Conservation (phyloP, 2,329 filamentous ascomycete species). For the Sclerotinia borealis region DNA sequence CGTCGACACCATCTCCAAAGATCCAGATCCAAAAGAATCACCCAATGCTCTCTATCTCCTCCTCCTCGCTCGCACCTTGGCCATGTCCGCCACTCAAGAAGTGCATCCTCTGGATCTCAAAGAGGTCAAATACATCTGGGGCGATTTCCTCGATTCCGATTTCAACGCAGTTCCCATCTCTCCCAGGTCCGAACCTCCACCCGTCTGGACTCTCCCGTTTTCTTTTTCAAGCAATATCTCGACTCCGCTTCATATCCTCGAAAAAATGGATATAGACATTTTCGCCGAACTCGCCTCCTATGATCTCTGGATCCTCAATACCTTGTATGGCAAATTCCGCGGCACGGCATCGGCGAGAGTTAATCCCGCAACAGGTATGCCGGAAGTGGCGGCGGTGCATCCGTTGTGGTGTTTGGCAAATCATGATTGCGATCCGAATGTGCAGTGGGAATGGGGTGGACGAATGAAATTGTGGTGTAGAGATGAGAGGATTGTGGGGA, state of each 20-base stretch:
- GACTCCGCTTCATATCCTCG: constrained; percentile 68
- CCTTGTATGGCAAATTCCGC: constrained; percentile 85
- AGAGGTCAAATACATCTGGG: constrained; percentile 64
- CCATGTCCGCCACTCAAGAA: constrained; percentile 56
- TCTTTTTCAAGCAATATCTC: constrained; percentile 72
- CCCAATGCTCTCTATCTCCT: constrained; percentile 58
- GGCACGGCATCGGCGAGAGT: constrained; percentile 86
- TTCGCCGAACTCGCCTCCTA: constrained; percentile 53
- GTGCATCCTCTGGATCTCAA: constrained; percentile 57
- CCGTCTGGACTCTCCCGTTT: constrained; percentile 66
- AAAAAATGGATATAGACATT: constrained; percentile 79
- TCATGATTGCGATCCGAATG: constrained; percentile 92
- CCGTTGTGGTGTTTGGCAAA: constrained; percentile 96
- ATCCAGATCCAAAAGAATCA: constrained; percentile 53
- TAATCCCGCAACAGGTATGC: constrained; percentile 68
- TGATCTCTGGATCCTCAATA: constrained; percentile 83
- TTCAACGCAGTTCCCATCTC: constrained; percentile 49
- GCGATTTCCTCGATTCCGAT: constrained; percentile 52
- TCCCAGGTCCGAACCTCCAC: constrained; percentile 49
- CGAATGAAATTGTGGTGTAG: constrained; percentile 65
- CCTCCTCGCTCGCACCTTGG: constrained; percentile 55
- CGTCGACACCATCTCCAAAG: constrained; percentile 59
- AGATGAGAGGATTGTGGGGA: constrained; percentile 49
- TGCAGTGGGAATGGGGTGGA: constrained; percentile 88
- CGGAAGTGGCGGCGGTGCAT: constrained; percentile 89